Evolutionary conservation across 2,329 filamentous ascomycete species (phyloP).

Genomic region (Harringtonia aguacate): DNA sequence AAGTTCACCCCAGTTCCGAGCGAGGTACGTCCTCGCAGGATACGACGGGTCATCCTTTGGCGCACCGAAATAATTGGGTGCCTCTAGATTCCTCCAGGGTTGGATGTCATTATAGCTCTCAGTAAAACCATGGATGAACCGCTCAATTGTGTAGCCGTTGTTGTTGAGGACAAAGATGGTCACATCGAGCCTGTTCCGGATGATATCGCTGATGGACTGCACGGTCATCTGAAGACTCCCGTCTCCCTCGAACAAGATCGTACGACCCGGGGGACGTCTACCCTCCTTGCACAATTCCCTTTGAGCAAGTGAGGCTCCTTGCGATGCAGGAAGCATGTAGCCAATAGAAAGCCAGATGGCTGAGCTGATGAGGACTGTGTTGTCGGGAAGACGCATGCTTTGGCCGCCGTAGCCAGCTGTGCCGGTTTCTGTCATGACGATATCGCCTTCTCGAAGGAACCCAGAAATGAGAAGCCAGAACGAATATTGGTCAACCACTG

Average conservation of each 20-base stretch:
- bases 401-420: constrained; percentile 44
- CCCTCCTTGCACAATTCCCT: constrained; percentile 30
- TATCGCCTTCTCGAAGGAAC: constrained; percentile 40
- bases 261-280: constrained; percentile 61
- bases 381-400: constrained; percentile 35
- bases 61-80: constrained; percentile 2
- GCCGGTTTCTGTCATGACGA: constrained; percentile 47
- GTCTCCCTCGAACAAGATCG: constrained; percentile 76
- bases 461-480: constrained; percentile 35
- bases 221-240: constrained; percentile 75
- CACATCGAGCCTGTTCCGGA: constrained; percentile 38
- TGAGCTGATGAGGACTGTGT: constrained; percentile 32
- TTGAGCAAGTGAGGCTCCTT: constrained; percentile 3
- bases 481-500: constrained; percentile 30
- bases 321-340: constrained; percentile 4
- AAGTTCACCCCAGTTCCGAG: constrained; percentile 2
- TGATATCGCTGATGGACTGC: constrained; percentile 75
- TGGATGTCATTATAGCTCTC: constrained; percentile 71
- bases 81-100: constrained; percentile 50
- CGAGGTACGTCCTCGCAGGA: background rate
- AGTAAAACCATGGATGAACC: constrained; percentile 74
- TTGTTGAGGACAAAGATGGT: constrained; percentile 70
- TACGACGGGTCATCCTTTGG: background rate
- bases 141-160: constrained; percentile 79
- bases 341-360: constrained; percentile 6